Base-by-base conservation (phyloP, 495 filamentous ascomycete species). In the Podospora pseudoanserina region DNA sequence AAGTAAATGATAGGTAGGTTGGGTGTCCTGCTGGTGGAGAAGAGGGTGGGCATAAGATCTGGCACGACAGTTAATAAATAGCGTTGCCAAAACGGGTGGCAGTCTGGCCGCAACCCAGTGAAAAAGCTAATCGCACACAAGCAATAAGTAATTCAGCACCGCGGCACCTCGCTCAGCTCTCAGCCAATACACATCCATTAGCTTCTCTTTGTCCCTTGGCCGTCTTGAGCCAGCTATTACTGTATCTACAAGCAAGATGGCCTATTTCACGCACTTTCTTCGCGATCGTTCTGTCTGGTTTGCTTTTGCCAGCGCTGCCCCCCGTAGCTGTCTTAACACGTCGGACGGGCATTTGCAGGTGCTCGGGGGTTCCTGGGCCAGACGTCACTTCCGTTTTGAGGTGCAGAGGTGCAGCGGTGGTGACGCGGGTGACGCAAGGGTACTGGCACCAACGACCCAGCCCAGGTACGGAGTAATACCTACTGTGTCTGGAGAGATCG, bases 1-100 rank as follows among this genome's bases (percentile, higher is more conserved):
- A 49, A 49, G 39, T 49, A 49, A 0, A 5, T 39, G 15, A 20
- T 19, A 58, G 13, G 18, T 20, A 58, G 55, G 18, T 58, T 58
- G 23, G n/a, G 55, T 58, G 23, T 58, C 7, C 23, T 26, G 55
- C 55, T 26, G 55, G 55, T 61, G 59, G 59, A 61, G 59, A 61
- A 61, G 7, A 26, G 27, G 27, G 27, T 28, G 59, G 23, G 59
- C 20, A 61, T 32, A 27, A 61, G 59, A 61, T 32, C 59, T 1
- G 23, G 59, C 27, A 61, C 27, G 13, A 34, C 59, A 26, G 59
- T 34, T 61, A 32, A 61, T 61, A 32, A 61, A 61, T 61, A 61
- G 59, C 59, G 59, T 61, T 61, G 59, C 32, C 59, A 61, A 61
- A 61, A 61, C 59, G 20, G 59, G 59, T 32, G 30, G 30, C 30